Base-by-base conservation (phyloP, 805 yeast species). In the Candida orba region DNA sequence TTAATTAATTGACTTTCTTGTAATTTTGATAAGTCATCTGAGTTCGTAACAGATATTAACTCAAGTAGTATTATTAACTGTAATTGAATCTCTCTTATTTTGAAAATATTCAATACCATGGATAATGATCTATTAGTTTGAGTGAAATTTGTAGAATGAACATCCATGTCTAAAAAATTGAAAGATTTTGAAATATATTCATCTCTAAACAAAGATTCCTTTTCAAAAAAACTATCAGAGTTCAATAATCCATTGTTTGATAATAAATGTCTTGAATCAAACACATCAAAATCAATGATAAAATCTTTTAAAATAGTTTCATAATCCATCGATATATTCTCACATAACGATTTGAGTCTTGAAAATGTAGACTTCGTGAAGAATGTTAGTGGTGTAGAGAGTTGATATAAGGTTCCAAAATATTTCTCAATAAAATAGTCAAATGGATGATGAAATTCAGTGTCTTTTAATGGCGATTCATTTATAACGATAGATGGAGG, bases 51-150 rank as follows among this genome's bases (percentile, higher is more conserved):
- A 20, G 57, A 49, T 3, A 78, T 56, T 4, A 75, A 43, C 49
- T 79, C 84, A 34, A 78, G 50, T 3, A 74, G 48, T 1, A 76
- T 47, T 2, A 79, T 50, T 0, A 76, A 62, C 52, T 79, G 84
- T 29, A 79, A 53, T 48, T 77, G 81, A 1, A 79, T 73, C 49
- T 78, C 84, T 31, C 82, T 60, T 3, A 73, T 63, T 48, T 77
- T 78, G 45, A 78, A 60, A 33, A 69, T 67, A 33, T 63, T 56
- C 3, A 66, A 53, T 1, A 72, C 46, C 14, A 60, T 65, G 1
- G 52, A 52, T 1, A 63, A 34, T 8, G 54, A 50, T 23, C 61
- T 62, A 37, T 62, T 58, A 4, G 56, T 53, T 23, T 53, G 56
- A n/a, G 46, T 44, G 23, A 52, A 53, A 44, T 57, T 43, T 18